phyloP scores from a whole-genome alignment of 2,329 filamentous ascomycete species.

The Balansia obtecta region DNA sequence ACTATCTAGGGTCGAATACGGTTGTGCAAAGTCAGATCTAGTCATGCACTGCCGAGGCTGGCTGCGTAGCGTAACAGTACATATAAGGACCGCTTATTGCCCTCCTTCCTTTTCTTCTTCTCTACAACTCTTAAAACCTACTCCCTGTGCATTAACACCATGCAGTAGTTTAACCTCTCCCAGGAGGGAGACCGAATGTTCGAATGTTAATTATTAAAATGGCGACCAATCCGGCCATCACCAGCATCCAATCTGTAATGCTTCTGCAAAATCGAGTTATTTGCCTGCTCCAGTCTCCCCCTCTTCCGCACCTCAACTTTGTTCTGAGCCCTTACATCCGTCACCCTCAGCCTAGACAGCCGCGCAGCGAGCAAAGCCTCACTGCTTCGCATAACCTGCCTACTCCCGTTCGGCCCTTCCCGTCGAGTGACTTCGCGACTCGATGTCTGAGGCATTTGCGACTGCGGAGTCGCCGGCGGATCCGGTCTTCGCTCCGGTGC shows the following conservation, averaged over 20 bases:
- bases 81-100: too few relatives aligned
- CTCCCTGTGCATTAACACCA: too few relatives aligned
- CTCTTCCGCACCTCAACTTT: slow-evolving; percentile 8
- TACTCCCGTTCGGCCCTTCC: background rate
- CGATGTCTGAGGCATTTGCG: background rate
- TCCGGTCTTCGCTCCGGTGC: background rate
- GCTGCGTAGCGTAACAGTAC: too few relatives aligned
- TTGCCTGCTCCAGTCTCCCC: slow-evolving; percentile 8
- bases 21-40: too few relatives aligned
- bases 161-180: too few relatives aligned
- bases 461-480: background rate
- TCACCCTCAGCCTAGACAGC: slow-evolving; percentile 8
- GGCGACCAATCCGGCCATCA: slow-evolving; percentile 6
- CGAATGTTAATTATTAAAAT: too few relatives aligned
- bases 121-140: too few relatives aligned
- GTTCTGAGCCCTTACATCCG: slow-evolving; percentile 8
- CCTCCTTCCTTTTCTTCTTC: too few relatives aligned
- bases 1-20: too few relatives aligned
- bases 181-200: too few relatives aligned
- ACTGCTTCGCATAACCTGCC: slow-evolving; percentile 7
- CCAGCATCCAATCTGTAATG: slow-evolving; percentile 8
- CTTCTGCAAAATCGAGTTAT: slow-evolving; percentile 9
- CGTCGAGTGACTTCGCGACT: slow-evolving; percentile 3
- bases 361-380: slow-evolving; percentile 10
- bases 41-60: too few relatives aligned